phyloP scores from a whole-genome alignment of 2,329 filamentous ascomycete genomes.

The Penicillium capsulatum region DNA sequence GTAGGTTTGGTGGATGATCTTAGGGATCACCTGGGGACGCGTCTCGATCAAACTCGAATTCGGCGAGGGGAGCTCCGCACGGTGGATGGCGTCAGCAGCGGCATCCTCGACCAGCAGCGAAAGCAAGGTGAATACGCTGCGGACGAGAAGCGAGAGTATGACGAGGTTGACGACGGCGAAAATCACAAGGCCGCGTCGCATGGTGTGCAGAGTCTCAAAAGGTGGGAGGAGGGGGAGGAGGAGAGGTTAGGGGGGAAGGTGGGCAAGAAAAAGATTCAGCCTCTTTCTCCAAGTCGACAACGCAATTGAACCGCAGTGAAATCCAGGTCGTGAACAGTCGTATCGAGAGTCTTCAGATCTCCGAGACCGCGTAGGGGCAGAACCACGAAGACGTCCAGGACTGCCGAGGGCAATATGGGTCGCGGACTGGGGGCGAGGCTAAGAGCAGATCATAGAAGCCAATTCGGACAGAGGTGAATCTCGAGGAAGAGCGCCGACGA shows the following conservation, averaged over 20 bases:
- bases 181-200: slow-evolving; percentile 59
- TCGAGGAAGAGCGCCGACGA: not conserved
- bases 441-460: no score
- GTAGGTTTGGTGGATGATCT: slow-evolving; percentile 75
- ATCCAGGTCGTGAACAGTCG: not conserved
- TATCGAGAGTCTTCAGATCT: not conserved
- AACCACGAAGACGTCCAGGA: not conserved
- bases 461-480: no score
- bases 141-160: slow-evolving; percentile 61
- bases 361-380: not conserved
- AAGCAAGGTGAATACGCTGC: slow-evolving; percentile 67
- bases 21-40: slow-evolving; percentile 62
- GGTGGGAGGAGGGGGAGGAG: no score
- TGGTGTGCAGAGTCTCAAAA: slow-evolving; percentile 36
- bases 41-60: slow-evolving; percentile 57
- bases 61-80: slow-evolving; percentile 61
- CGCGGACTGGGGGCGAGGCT: not conserved
- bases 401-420: not conserved
- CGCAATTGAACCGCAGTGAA: no score
- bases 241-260: no score
- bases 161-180: slow-evolving; percentile 63
- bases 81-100: slow-evolving; percentile 61
- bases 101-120: slow-evolving; percentile 66
- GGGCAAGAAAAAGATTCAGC: no score
- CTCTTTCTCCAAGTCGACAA: no score